Evolutionary conservation across 305 asterid species (phyloP).

Genomic region (Stenogyne calaminthoides): DNA sequence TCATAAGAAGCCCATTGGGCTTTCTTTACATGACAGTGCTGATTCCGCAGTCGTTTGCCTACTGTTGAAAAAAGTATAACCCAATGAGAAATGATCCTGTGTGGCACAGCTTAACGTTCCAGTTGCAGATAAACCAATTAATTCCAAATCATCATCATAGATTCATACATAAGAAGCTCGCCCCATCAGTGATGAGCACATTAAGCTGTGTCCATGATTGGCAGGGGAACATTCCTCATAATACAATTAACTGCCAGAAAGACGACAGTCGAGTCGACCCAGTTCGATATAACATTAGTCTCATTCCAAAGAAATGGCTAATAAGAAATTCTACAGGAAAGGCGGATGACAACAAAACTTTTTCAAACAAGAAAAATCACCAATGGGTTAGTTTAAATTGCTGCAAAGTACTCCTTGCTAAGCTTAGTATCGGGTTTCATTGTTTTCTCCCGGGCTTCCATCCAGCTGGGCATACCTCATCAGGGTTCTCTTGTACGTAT

Average conservation of each 20-base stretch:
- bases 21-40: background rate
- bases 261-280: background rate
- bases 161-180: background rate
- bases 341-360: constrained; percentile 24
- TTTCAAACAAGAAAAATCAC: constrained; percentile 26
- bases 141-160: background rate
- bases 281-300: constrained; percentile 16
- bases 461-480: constrained; percentile 99
- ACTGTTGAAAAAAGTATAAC: no score
- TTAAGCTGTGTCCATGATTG: background rate
- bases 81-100: background rate
- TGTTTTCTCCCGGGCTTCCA: constrained; percentile 99
- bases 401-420: constrained; percentile 97
- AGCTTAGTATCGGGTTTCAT: constrained; percentile 98
- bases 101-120: background rate
- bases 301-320: constrained; percentile 20
- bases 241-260: background rate
- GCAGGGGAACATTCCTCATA: background rate
- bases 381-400: constrained; percentile 44
- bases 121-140: background rate
- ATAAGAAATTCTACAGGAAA: background rate
- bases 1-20: no score
- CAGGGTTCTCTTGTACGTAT: constrained; percentile 94
- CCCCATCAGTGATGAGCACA: background rate
- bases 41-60: no score